Base-by-base conservation (phyloP, 2,329 filamentous ascomycete species). In the Ceratocystis papillata region DNA sequence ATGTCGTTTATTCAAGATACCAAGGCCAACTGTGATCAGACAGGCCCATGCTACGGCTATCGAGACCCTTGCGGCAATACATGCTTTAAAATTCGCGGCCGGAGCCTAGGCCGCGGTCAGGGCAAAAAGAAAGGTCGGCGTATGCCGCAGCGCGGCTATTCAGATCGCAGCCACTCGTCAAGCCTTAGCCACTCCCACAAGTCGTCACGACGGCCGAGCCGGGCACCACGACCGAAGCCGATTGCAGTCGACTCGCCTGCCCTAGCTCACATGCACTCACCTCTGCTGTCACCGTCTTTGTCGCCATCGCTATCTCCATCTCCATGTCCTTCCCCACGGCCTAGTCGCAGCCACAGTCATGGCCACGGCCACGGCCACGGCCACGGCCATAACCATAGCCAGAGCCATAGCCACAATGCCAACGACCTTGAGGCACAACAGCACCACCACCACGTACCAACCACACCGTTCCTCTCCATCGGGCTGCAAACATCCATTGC, bases 401-500 rank as follows among this genome's bases (percentile, higher is more conserved):
- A 28, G 4, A 28, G 28, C 28, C 28, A 69, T 22, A 72, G 69
- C 22, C 33, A 72, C 3, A 37, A 41, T 25, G 71, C 73, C 33
- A 69, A 70, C 62, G 70, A 73, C 3, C 74, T 76, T 8, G 75
- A 74, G 1, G 80, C 82, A 68, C 77, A 77, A 5, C 79, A 79
- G 68, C 90, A 96, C 72, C 93, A 99, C 72, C 93, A 99, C 75
- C 94, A 99, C 74, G 93, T 97, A 2, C 90, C 93, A 0, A 87
- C 89, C 69, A 97, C 97, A 72, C 90, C 90, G 5, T 99, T 96
- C 74, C 80, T 97, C 69, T 89, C 89, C 64, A 94, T 97, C 68
- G 92, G 94, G n/a, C 83, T 99, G 0, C 94, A 99, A 75, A 97
- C 94, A 0, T 93, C 90, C 17, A 87, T 96, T 63, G 94, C 94